Percentiles rank a stretch among this genome's conserved stretches.
Conservation (phyloP, 306 rosid species). For the Leucaena leucocephala region DNA sequence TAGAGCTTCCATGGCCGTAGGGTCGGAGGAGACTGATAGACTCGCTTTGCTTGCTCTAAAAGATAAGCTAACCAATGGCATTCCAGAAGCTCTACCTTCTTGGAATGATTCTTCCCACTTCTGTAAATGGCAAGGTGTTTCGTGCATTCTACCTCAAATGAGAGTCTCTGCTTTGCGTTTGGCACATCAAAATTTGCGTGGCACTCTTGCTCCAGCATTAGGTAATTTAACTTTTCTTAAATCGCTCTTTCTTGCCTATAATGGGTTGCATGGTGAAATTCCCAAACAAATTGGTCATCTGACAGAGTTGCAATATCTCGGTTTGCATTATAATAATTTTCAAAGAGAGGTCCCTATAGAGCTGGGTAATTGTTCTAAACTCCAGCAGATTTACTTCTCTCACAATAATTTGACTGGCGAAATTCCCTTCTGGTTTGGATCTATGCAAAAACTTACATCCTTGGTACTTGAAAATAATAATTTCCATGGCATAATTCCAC, state of each 20-base stretch:
- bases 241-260: background rate
- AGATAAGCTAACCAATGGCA: constrained; percentile 27
- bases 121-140: constrained; percentile 36
- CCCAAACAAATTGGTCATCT: background rate
- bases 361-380: background rate
- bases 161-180: constrained; percentile 33
- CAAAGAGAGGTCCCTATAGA: background rate
- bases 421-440: constrained; percentile 33
- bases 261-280: background rate
- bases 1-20: background rate
- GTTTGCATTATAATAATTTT: fast-evolving
- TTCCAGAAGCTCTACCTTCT: constrained; percentile 24
- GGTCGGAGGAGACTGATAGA: constrained; percentile 21
- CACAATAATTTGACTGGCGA: constrained; percentile 14
- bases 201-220: constrained; percentile 29
- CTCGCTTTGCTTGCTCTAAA: background rate
- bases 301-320: background rate
- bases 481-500: constrained; percentile 30
- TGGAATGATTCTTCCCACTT: constrained; percentile 41
- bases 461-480: background rate
- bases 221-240: constrained; percentile 13
- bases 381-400: background rate
- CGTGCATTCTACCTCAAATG: constrained; percentile 25
- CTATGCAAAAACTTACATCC: background rate
- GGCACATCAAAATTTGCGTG: constrained; percentile 22